These are phyloP conservation scores for Myxozyma melibiosi DNA, from an alignment of 805 yeast species.

Conservation along the genomic window DNA sequence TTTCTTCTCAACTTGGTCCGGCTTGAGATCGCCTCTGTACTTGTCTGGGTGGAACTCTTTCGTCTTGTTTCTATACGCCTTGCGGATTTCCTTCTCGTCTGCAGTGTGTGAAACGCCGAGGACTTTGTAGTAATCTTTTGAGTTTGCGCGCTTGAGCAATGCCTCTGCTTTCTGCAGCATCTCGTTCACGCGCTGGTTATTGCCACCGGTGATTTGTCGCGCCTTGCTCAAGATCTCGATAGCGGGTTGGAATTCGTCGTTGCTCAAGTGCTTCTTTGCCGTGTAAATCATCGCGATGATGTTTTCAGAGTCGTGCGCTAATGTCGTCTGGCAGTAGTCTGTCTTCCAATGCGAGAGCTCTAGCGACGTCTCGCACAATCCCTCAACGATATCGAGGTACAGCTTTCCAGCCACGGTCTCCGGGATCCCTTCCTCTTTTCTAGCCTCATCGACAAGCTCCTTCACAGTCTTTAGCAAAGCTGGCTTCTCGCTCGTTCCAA, in stretches of 20 bases:
- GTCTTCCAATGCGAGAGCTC: constrained; percentile 35
- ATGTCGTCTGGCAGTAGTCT: constrained; percentile 37
- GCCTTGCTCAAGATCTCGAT: constrained; percentile 34
- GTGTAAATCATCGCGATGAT: constrained; percentile 37
- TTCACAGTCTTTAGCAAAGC: constrained; percentile 28
- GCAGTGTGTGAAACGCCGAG: constrained; percentile 71
- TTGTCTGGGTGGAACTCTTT: constrained; percentile 92
- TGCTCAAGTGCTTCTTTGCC: constrained; percentile 29
- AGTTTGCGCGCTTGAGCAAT: constrained; percentile 44
- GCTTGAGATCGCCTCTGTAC: constrained; percentile 66
- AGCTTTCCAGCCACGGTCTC: constrained; percentile 24
- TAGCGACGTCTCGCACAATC: constrained; percentile 36
- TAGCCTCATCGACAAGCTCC: constrained; percentile 21
- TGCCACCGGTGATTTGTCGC: constrained; percentile 27
- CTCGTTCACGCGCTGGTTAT: constrained; percentile 30
- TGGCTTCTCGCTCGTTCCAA: constrained; percentile 24
- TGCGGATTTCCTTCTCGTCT: constrained; percentile 68
- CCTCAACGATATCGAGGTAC: constrained; percentile 30
- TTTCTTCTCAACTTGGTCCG: constrained; percentile 71
- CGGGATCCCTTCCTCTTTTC: constrained; percentile 8
- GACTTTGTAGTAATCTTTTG: constrained; percentile 77
- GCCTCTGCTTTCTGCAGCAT: constrained; percentile 38
- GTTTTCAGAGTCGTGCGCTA: constrained; percentile 37
- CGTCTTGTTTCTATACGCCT: constrained; percentile 76
- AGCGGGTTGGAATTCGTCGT: constrained; percentile 39